Percentiles rank a stretch among this genome's conserved stretches.
Conservation (phyloP, 1,139 yeast species). For the Lodderomyces jiufengensis region DNA sequence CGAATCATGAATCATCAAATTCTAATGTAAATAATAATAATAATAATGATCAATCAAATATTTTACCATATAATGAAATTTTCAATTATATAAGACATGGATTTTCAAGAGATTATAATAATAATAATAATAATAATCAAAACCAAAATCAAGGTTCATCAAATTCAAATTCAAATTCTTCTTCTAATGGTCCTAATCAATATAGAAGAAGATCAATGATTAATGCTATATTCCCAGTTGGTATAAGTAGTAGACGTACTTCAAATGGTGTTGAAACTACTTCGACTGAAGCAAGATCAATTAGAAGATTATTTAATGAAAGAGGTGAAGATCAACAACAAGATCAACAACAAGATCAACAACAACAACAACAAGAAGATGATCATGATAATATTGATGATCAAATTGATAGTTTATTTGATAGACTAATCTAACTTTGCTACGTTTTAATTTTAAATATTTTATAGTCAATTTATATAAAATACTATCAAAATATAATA, state of each 20-base stretch:
- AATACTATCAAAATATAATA: too few species aligned
- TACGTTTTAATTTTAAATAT: too few species aligned
- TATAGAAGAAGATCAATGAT: slow-evolving; percentile 12
- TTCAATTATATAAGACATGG: slow-evolving; percentile 3
- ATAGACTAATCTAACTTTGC: too few species aligned
- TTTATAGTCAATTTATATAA: too few species aligned
- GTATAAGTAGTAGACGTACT: slow-evolving; percentile 52
- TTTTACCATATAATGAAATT: slow-evolving; percentile 2
- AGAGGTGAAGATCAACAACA: background rate
- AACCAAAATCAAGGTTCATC: too few species aligned
- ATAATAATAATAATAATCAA: background rate
- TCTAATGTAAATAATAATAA: too few species aligned
- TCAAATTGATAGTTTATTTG: too few species aligned
- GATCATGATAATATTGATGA: too few species aligned
- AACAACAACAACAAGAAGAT: background rate
- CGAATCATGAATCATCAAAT: background rate
- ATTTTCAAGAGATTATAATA: background rate
- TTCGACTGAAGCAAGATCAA: slow-evolving; percentile 7
- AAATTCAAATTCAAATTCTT: background rate
- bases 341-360: background rate
- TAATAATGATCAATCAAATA: too few species aligned
- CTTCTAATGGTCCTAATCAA: background rate
- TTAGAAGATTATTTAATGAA: background rate
- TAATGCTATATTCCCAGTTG: slow-evolving; percentile 37
- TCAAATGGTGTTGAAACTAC: slow-evolving; percentile 45